A percentile compares a stretch with the other conserved stretches of the same genome.
These are phyloP conservation scores for Nitzschia putrida DNA, from an alignment of 108 stramenopile species.

Conservation along the genomic window DNA sequence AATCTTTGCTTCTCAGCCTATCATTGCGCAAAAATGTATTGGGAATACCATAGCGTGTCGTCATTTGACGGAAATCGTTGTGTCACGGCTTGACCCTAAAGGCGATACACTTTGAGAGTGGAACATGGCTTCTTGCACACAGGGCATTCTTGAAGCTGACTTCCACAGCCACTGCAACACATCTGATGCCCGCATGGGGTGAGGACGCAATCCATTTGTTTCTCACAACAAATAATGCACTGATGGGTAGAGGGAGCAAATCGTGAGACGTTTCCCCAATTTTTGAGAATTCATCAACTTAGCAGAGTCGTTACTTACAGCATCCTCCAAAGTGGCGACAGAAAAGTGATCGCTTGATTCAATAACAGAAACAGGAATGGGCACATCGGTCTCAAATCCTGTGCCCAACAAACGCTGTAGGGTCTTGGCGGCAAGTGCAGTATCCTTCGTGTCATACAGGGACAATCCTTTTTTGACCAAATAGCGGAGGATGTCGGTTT, in stretches of 20 bases:
- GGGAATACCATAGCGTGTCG: too few species aligned
- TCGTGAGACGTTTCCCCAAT: too few species aligned
- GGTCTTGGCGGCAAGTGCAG: slow-evolving; percentile 51
- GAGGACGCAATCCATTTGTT: slow-evolving; percentile 63
- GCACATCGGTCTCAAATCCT: slow-evolving; percentile 18
- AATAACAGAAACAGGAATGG: neutral
- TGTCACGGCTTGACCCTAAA: neutral
- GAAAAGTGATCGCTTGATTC: slow-evolving; percentile 24
- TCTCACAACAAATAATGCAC: slow-evolving; percentile 68
- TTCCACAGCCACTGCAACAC: slow-evolving; percentile 65
- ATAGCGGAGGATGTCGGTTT: slow-evolving; percentile 48
- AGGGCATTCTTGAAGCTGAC: slow-evolving; percentile 49
- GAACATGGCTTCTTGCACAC: slow-evolving; percentile 59
- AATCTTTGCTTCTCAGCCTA: too few species aligned
- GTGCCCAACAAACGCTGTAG: slow-evolving; percentile 50
- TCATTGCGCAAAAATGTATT: too few species aligned
- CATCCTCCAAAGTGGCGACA: slow-evolving; percentile 39
- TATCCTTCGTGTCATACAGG: slow-evolving; percentile 39
- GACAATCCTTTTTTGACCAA: slow-evolving; percentile 36
- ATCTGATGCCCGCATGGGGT: slow-evolving; percentile 83
- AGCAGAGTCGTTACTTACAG: slow-evolving; percentile 17
- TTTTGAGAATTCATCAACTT: too few species aligned
- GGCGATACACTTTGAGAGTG: slow-evolving; percentile 52
- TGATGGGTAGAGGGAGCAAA: neutral
- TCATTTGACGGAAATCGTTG: too few species aligned